Evolutionary conservation across 345 rosid species (phyloP), one percentile per base, ranked within the genome.

Genomic region (Aquilaria yunnanensis): DNA sequence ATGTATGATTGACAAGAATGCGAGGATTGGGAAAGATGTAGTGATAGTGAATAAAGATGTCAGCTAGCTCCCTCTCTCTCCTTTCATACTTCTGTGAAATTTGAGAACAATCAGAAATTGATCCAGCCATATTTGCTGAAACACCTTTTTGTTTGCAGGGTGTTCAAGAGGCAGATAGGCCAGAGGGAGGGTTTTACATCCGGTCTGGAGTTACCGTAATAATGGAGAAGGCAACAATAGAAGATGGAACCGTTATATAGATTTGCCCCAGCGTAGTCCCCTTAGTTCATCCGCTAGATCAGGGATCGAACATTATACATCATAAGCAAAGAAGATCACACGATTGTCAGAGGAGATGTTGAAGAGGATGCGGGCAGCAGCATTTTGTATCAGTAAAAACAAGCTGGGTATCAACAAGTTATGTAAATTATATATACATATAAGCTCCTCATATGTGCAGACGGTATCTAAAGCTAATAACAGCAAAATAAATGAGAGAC

Each of bases 1-100:
- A 64, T 90, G 98, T 80, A 88, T 93, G 55, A 83, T 93, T 11
- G 98, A 93, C 83, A 93, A 93, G 90, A 93, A 93, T 29, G 89
- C 84, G 2, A 90, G 82, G 83, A 86, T 93, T 31, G 94, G 98
- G 56, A 82, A 90, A 82, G 77, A 90, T 14, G 98, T 90, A 73
- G 60, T 83, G 70, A 88, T 93, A 65, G 29, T 59, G 72, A 93
- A 90, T 73, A 83, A 79, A 72, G 97, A 88, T 61, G 97, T 86
- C 80, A 80, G 86, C 14, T 48, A 8, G 32, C 61, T 23, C 31
- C 11, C 30, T 34, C 4, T 6, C 4, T 32, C 9, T 67, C 32
- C 30, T 47, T 33, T 51, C 5, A 62, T 11, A 31, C 12, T 7
- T 23, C 9, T 47, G 30, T 54, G 29, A 13, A 54, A 12, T 54